A percentile compares a stretch with the other conserved stretches of the same genome.
Evolutionary conservation across 2,329 filamentous ascomycete species (phyloP).

Genomic region (Ophiostoma montium): DNA sequence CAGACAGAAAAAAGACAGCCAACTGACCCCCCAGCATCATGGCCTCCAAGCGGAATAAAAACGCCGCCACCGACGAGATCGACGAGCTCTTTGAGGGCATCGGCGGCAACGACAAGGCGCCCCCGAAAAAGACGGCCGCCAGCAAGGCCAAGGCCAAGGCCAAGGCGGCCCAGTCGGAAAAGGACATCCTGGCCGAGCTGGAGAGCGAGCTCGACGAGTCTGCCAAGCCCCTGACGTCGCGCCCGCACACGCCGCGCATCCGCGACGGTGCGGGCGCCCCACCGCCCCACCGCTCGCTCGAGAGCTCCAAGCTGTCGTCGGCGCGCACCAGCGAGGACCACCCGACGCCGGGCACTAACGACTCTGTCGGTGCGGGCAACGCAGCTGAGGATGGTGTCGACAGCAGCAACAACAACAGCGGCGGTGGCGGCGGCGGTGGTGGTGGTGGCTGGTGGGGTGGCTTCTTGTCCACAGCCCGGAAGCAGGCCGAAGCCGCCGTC

Average conservation of each 20-base stretch:
- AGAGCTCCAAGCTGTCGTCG: constrained; percentile 23
- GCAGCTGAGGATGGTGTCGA: constrained; percentile 11
- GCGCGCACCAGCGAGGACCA: constrained; percentile 42
- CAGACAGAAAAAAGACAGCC: background rate
- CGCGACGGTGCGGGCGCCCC: constrained; percentile 35
- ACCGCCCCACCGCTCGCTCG: constrained; percentile 17
- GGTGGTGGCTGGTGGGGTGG: constrained; percentile 78
- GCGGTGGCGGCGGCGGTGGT: background rate
- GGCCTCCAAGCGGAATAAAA: constrained; percentile 43
- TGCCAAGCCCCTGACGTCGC: constrained; percentile 44
- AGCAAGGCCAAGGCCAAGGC: constrained; percentile 28
- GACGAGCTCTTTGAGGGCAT: constrained; percentile 53
- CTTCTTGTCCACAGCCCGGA: constrained; percentile 65
- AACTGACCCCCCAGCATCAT: constrained; percentile 23
- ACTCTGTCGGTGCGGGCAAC: background rate
- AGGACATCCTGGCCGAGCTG: constrained; percentile 78
- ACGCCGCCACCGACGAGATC: constrained; percentile 44
- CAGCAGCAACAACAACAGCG: background rate
- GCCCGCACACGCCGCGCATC: constrained; percentile 71
- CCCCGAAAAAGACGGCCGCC: constrained; percentile 21
- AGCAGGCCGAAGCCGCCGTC: constrained; percentile 54
- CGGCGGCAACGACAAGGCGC: constrained; percentile 25
- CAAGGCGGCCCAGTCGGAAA: constrained; percentile 35
- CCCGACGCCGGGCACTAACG: constrained; percentile 25
- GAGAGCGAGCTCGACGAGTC: constrained; percentile 62